Evolutionary conservation across 495 filamentous ascomycete genomes (phyloP).

Genomic region (Neurospora sp.): DNA sequence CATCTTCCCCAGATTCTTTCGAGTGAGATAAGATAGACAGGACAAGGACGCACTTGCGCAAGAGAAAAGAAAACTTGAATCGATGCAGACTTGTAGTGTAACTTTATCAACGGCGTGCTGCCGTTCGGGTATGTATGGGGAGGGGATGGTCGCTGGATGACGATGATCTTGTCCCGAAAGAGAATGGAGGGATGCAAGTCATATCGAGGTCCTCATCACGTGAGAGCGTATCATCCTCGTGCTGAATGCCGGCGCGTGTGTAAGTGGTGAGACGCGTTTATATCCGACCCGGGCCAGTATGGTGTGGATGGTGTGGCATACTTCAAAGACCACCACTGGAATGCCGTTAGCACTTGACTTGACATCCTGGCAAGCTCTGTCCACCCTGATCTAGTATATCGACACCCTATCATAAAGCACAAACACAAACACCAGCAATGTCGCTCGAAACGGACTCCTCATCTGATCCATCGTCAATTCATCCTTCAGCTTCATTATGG

Average conservation of each 20-base stretch:
- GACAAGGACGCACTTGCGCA: background rate
- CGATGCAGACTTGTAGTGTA: background rate
- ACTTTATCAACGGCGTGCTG: background rate
- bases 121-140: background rate
- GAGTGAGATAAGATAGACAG: background rate
- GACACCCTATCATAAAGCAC: background rate
- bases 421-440: background rate
- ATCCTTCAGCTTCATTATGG: background rate
- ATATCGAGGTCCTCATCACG: slow-evolving; percentile 6
- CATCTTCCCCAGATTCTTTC: background rate
- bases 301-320: background rate
- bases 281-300: background rate
- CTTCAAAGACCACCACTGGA: background rate
- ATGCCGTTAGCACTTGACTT: background rate
- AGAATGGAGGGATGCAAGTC: background rate
- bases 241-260: background rate
- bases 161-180: background rate
- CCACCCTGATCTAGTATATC: background rate
- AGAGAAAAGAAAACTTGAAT: background rate
- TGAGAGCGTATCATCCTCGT: slow-evolving; percentile 13
- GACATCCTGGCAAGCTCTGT: background rate
- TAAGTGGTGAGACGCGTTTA: slow-evolving; percentile 5
- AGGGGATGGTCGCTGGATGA: background rate
- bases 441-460: background rate
- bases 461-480: background rate